Percentiles rank a stretch among this genome's conserved stretches.
Evolutionary conservation across 208 protist species (phyloP).

Genomic region (Crithidia acanthocephali): DNA sequence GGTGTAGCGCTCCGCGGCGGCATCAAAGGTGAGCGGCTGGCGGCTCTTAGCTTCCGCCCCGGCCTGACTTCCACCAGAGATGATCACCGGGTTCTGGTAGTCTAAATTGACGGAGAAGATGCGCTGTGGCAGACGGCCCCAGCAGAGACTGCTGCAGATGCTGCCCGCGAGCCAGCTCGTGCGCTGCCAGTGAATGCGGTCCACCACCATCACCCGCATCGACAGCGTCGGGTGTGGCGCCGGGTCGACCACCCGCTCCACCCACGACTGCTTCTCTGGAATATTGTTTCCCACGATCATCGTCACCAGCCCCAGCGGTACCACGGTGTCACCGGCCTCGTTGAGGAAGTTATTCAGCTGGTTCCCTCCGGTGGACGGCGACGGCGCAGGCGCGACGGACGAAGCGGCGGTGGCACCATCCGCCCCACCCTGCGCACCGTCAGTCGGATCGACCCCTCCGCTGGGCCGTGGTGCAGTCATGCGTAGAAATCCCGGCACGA

Average conservation of each 20-base stretch:
- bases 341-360: conserved; percentile 54
- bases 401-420: background rate
- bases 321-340: conserved; percentile 41
- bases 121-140: conserved; percentile 72
- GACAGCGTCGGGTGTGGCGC: conserved; percentile 78
- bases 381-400: background rate
- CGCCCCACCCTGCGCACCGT: background rate
- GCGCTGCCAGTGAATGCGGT: conserved; percentile 88
- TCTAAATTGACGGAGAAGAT: conserved; percentile 86
- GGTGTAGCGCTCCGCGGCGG: conserved; percentile 42
- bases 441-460: background rate
- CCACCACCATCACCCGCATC: conserved; percentile 73
- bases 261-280: conserved; percentile 49
- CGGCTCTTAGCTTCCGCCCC: background rate
- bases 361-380: conserved; percentile 30
- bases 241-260: conserved; percentile 67
- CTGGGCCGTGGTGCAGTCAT: conserved; percentile 40
- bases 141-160: conserved; percentile 79
- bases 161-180: conserved; percentile 75
- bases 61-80: conserved; percentile 35
- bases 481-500: conserved; percentile 28
- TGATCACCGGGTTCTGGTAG: conserved; percentile 59
- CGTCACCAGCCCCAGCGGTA: conserved; percentile 81
- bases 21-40: conserved; percentile 49
- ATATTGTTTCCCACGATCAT: conserved; percentile 77